phyloP scores from a whole-genome alignment of 1,139 yeast genomes.

The Zhuliangozyma parablackwelliae region DNA sequence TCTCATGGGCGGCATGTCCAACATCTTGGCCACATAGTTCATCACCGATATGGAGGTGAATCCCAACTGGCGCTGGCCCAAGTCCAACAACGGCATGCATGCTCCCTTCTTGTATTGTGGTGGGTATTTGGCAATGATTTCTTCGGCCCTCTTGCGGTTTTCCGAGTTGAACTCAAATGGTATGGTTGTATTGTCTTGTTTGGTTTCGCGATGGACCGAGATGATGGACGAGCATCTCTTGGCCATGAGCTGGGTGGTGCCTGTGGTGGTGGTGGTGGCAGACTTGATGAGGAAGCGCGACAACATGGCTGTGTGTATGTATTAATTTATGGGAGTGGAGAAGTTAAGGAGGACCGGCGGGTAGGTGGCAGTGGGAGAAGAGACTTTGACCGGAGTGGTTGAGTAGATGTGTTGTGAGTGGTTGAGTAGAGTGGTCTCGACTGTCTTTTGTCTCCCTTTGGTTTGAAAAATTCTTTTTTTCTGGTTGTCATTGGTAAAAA shows the following conservation, averaged over 20 bases:
- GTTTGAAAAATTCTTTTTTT: too few relatives aligned
- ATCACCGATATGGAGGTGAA: constrained; percentile 86
- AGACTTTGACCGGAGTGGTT: too few relatives aligned
- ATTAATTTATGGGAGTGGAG: too few relatives aligned
- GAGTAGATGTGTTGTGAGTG: too few relatives aligned
- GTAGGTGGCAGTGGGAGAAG: too few relatives aligned
- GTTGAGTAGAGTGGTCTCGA: too few relatives aligned
- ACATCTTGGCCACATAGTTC: constrained; percentile 84
- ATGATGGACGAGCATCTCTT: constrained; percentile 39
- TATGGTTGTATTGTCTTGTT: constrained; percentile 60
- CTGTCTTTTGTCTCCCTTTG: too few relatives aligned
- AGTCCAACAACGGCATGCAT: constrained; percentile 79
- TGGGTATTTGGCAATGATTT: constrained; percentile 75
- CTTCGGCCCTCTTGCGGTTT: constrained; percentile 66
- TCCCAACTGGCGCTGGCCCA: constrained; percentile 87
- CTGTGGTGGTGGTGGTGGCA: constrained; percentile 1
- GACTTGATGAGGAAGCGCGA: constrained; percentile 8
- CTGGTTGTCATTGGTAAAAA: too few relatives aligned
- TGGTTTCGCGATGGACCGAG: constrained; percentile 71
- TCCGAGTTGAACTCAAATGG: constrained; percentile 75
- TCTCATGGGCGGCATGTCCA: constrained; percentile 93
- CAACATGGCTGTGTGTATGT: constrained; percentile 8
- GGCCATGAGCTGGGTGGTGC: constrained; percentile 6
- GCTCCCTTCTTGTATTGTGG: constrained; percentile 86
- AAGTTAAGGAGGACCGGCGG: too few relatives aligned